phyloP scores from a whole-genome alignment of 2,329 filamentous ascomycete genomes.

The Neophaeococcomyces aloes region DNA sequence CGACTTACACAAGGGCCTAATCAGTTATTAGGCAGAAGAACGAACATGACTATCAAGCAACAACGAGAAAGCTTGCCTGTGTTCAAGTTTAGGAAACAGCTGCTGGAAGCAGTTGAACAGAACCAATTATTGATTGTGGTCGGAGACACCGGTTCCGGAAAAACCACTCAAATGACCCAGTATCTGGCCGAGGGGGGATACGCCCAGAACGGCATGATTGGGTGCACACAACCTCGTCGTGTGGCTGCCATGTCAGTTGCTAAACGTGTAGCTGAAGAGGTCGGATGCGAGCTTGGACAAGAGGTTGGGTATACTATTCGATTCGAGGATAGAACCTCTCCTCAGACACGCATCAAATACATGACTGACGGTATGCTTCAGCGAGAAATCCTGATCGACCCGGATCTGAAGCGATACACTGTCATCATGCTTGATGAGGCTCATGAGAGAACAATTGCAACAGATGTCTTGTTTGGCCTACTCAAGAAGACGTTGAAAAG shows the following conservation, averaged over 20 bases:
- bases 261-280: conserved; percentile 91
- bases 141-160: conserved; percentile 92
- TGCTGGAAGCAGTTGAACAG: conserved; percentile 74
- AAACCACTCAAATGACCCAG: conserved; percentile 94
- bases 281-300: conserved; percentile 78
- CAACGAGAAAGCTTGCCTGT: conserved; percentile 85
- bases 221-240: conserved; percentile 89
- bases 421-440: conserved; percentile 98
- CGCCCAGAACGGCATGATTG: conserved; percentile 76
- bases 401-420: conserved; percentile 78
- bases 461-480: conserved; percentile 86
- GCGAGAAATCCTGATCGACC: conserved; percentile 86
- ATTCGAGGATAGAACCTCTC: conserved; percentile 87
- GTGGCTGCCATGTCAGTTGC: conserved; percentile 98
- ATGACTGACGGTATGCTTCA: conserved; percentile 99
- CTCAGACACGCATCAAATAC: conserved; percentile 91
- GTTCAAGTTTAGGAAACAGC: conserved; percentile 73
- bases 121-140: conserved; percentile 94
- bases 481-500: conserved; percentile 86
- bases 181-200: conserved; percentile 96
- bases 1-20: conserved; percentile 68
- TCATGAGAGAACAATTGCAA: conserved; percentile 92
- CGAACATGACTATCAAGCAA: conserved; percentile 85
- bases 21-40: conserved; percentile 72
- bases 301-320: conserved; percentile 96